phyloP scores from a whole-genome alignment of 345 rosid genomes.

The Eucalyptus decipiens region DNA sequence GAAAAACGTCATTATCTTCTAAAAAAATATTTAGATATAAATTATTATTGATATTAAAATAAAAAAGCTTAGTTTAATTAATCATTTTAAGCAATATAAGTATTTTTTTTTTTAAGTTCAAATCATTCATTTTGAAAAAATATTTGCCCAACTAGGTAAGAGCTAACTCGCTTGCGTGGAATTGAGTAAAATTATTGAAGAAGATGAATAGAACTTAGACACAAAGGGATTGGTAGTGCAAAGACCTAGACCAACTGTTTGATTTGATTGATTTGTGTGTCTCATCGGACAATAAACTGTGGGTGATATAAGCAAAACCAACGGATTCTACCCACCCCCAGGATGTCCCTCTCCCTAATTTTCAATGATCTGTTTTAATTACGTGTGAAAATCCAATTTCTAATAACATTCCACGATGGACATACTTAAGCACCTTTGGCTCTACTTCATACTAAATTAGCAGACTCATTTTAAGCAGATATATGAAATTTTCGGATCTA shows the following conservation, averaged over 20 bases:
- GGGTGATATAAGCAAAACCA: not conserved
- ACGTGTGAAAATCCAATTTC: not conserved
- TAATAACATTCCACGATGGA: not conserved
- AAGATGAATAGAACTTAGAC: not conserved
- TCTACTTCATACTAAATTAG: not conserved
- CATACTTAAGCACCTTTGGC: not conserved
- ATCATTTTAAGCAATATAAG: not conserved
- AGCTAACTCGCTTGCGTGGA: not conserved
- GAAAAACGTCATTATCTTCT: fast-evolving
- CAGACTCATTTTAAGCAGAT: not conserved
- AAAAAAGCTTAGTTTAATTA: fast-evolving
- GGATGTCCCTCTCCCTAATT: not conserved
- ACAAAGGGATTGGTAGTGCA: not conserved
- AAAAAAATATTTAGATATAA: not conserved
- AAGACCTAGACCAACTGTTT: not conserved
- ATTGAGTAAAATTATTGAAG: not conserved
- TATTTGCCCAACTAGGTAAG: not conserved
- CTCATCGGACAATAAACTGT: not conserved
- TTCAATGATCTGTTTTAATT: not conserved
- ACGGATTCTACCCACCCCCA: not conserved
- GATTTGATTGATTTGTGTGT: not conserved
- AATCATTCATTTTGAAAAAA: no score
- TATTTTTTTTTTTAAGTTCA: no score
- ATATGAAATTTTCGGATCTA: not conserved
- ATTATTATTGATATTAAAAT: not conserved